phyloP scores from a whole-genome alignment of 306 rosid species.

The Vicia villosa region DNA sequence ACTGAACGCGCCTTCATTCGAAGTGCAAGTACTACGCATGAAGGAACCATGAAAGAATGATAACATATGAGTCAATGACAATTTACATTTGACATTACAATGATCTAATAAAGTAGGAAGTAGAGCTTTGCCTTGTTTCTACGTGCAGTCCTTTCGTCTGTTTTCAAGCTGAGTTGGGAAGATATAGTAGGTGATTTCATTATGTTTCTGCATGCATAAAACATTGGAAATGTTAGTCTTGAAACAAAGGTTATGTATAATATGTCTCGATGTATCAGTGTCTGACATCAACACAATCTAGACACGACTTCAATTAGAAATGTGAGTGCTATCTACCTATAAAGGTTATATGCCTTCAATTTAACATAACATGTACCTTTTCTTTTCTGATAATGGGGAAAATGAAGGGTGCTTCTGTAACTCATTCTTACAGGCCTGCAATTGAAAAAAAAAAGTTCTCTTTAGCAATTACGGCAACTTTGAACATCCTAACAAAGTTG shows the following conservation, averaged over 20 bases:
- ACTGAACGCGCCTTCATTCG: neutral
- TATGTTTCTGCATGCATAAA: slow-evolving; percentile 62
- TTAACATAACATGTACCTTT: slow-evolving; percentile 40
- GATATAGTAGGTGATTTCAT: slow-evolving; percentile 56
- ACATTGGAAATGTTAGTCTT: slow-evolving; percentile 44
- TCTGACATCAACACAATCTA: too few relatives aligned
- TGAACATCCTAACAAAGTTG: neutral
- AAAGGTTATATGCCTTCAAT: neutral
- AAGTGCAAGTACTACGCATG: neutral
- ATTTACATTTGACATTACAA: too few relatives aligned
- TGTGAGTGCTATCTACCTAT: too few relatives aligned
- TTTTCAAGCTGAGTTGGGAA: slow-evolving; percentile 59
- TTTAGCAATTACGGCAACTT: neutral
- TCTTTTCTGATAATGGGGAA: slow-evolving; percentile 60
- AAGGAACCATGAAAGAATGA: neutral
- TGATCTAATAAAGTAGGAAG: neutral
- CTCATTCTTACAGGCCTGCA: slow-evolving; percentile 57
- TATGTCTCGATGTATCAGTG: too few relatives aligned
- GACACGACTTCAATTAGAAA: too few relatives aligned
- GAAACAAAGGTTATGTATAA: neutral
- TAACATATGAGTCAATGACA: too few relatives aligned
- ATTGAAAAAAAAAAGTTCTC: slow-evolving; percentile 9
- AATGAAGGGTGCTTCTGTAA: slow-evolving; percentile 45
- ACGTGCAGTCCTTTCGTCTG: slow-evolving; percentile 63
- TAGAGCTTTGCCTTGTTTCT: slow-evolving; percentile 68